These are phyloP conservation scores for Quercus berberidifolia DNA, from an alignment of 306 rosid genomes.

Conservation along the genomic window DNA sequence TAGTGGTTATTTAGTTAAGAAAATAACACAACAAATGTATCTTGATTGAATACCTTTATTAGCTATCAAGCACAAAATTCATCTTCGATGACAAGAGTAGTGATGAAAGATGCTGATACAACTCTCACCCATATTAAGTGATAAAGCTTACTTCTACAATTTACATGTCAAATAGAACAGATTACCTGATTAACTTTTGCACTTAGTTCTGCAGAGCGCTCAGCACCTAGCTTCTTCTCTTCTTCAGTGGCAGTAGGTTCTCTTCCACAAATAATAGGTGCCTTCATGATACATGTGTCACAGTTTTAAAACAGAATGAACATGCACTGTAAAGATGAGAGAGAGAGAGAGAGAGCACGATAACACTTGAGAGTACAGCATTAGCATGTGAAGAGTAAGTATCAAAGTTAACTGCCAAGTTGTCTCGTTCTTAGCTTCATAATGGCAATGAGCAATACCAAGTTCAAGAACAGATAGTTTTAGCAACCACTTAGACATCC, in stretches of 20 bases:
- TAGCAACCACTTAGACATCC: background rate
- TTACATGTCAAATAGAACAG: background rate
- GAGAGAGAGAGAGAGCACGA: background rate
- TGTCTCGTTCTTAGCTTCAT: background rate
- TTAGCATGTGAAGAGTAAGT: background rate
- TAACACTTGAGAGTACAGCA: background rate
- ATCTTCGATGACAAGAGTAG: constrained; percentile 12
- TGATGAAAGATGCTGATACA: constrained; percentile 17
- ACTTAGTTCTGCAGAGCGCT: constrained; percentile 85
- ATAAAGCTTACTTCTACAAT: constrained; percentile 2
- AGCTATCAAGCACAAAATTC: constrained; percentile 8
- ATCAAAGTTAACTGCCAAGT: background rate
- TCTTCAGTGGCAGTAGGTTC: constrained; percentile 79
- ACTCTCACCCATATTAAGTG: constrained; percentile 3
- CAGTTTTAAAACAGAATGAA: constrained; percentile 24
- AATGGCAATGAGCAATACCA: too few relatives aligned
- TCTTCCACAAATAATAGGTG: constrained; percentile 90
- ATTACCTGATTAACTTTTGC: constrained; percentile 77
- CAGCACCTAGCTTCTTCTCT: constrained; percentile 79
- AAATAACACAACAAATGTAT: constrained; percentile 13
- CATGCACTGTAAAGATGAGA: background rate
- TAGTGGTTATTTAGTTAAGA: constrained; percentile 14
- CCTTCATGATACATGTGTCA: constrained; percentile 41
- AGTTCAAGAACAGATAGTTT: background rate
- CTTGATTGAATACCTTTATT: constrained; percentile 4